These are phyloP conservation scores for Alloteropsis semialata DNA, from an alignment of 176 grass and related monocot genomes.

Conservation along the genomic window DNA sequence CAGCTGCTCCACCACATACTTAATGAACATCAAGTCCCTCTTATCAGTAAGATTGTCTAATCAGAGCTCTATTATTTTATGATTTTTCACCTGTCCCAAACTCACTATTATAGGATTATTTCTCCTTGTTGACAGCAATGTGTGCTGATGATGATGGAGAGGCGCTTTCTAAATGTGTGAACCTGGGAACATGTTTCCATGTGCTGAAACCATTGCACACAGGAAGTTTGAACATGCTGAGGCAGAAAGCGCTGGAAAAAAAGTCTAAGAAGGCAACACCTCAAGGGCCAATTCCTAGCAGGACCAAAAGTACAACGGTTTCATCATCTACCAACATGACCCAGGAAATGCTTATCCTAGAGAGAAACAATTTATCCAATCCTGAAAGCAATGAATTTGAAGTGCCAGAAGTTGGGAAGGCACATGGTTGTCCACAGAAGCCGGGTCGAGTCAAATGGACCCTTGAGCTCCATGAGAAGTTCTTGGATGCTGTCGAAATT, in stretches of 20 bases:
- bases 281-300: not conserved
- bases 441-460: not conserved
- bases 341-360: not conserved
- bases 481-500: constrained; percentile 29
- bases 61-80: constrained; percentile 14
- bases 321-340: constrained; percentile 18
- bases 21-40: constrained; percentile 21
- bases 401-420: not conserved
- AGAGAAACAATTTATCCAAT: not conserved
- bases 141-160: constrained; percentile 7
- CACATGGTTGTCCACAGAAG: not conserved
- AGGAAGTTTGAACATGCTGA: constrained; percentile 11
- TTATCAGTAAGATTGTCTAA: constrained; percentile 28
- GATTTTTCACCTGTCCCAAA: not conserved
- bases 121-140: constrained; percentile 37
- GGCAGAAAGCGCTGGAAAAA: constrained; percentile 6
- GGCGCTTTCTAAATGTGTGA: not conserved
- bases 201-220: constrained; percentile 22
- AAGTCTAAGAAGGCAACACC: constrained; percentile 25
- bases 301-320: constrained; percentile 2
- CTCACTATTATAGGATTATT: not conserved
- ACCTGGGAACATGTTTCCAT: constrained; percentile 22
- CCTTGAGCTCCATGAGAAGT: constrained; percentile 29
- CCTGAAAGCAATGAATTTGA: not conserved
- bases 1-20: constrained; percentile 15